Base-by-base conservation (phyloP, 495 filamentous ascomycete genomes). In the Cudoniella acicularis region DNA sequence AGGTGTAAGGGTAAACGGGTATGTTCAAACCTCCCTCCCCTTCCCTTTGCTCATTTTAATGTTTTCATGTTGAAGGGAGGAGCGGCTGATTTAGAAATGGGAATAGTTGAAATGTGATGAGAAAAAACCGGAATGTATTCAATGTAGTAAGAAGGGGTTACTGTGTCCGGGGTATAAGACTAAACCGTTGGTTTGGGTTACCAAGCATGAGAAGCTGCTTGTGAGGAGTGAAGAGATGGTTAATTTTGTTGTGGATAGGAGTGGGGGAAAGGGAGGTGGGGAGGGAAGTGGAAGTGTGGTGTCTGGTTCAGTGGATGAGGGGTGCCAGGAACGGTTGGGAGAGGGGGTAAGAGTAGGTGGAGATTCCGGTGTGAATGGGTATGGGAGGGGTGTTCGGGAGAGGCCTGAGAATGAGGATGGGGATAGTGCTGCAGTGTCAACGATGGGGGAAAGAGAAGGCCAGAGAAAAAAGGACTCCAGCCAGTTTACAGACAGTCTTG, bases 81-180 rank as follows among this genome's bases (percentile, higher is more conserved):
- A 45, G 24, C 40, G 26, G 46, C 59, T 55, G 36, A 62, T 20
- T n/a, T n/a, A n/a, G 27, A 26, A 22, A 43, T 22, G 52, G 51
- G 46, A 9, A 53, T 30, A 82, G 80, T 70, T 83, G 56, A 83
- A 83, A 71, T 83, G 80, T 62, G 80, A 79, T 68, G 80, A 83
- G 64, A 73, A 73, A 25, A 74, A 78, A 41, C 81, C 81, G 30
- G 68, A 72, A 49, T 84, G 81, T 62, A 66, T 60, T 55, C 77
- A 79, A 54, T 84, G 81, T 60, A 73, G 65, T n/a, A 75, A 75
- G 30, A 66, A 79, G 49, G 73, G 76, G 0, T 69, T 82, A 18
- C 60, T 61, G 23, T 84, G 81, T 50, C 81, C 81, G 17, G 81
- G 81, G 1, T 84, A 83, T 61, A 63, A 62, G 21, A 68, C 73